These are phyloP conservation scores for Arabis hirsuta DNA, from an alignment of 345 rosid species.

Conservation along the genomic window DNA sequence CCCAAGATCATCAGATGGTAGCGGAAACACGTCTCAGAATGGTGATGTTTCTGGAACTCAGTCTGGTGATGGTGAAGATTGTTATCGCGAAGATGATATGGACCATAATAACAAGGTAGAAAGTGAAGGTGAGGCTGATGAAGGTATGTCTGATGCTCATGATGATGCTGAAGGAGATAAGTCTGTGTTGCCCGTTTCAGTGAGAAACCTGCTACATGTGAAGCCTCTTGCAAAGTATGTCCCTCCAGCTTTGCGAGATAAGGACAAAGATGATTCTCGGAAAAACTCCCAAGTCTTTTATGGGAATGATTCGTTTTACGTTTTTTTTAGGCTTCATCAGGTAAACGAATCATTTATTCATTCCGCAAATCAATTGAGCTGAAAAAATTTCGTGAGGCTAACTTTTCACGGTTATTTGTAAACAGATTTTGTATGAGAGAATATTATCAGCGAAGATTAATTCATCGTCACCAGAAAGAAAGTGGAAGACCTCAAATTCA, in stretches of 20 bases:
- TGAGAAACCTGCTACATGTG: conserved; percentile 63
- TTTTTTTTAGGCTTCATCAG: conserved; percentile 95
- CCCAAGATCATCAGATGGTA: conserved; percentile 83
- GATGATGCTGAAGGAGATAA: conserved; percentile 85
- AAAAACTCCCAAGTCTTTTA: conserved; percentile 73
- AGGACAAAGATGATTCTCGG: conserved; percentile 52
- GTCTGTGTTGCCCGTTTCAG: conserved; percentile 64
- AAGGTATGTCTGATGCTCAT: conserved; percentile 56
- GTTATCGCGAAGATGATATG: conserved; percentile 76
- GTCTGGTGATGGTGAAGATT: conserved; percentile 83
- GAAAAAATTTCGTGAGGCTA: not conserved
- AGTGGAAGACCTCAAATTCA: conserved; percentile 85
- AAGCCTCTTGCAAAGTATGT: conserved; percentile 91
- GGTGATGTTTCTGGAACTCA: conserved; percentile 91
- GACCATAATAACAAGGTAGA: conserved; percentile 78
- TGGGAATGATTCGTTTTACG: conserved; percentile 93
- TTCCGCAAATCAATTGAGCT: conserved; percentile 6
- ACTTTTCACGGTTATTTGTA: conserved; percentile 18
- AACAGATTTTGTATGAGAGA: conserved; percentile 85
- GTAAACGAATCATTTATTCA: conserved; percentile 45
- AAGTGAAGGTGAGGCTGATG: conserved; percentile 96
- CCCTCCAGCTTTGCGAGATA: conserved; percentile 52
- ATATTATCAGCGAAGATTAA: conserved; percentile 88
- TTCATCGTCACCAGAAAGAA: conserved; percentile 84
- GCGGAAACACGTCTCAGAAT: conserved; percentile 86